Evolutionary conservation across 495 filamentous ascomycete genomes (phyloP).

Genomic region (Aspergillus avenaceus): DNA sequence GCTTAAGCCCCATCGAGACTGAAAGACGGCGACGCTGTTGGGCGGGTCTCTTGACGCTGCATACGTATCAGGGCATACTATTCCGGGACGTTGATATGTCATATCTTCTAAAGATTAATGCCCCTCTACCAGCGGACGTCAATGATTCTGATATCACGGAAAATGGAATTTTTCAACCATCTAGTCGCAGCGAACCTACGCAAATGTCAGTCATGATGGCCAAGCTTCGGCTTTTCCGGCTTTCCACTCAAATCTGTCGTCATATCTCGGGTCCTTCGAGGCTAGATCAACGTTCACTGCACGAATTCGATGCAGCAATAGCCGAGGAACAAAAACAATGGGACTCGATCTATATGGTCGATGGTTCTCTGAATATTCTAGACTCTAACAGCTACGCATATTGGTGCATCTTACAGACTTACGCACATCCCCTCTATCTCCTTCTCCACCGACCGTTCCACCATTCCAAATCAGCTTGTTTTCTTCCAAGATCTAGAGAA

Average conservation of each 20-base stretch:
- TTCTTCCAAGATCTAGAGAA: slow-evolving; percentile 7
- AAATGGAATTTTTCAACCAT: slow-evolving; percentile 3
- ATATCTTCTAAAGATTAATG: slow-evolving; percentile 10
- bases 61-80: slow-evolving; percentile 18
- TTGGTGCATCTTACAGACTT: slow-evolving; percentile 19
- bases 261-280: slow-evolving; percentile 8
- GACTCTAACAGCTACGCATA: slow-evolving; percentile 12
- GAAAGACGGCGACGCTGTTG: slow-evolving; percentile 20
- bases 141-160: slow-evolving; percentile 17
- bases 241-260: slow-evolving; percentile 14
- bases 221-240: slow-evolving; percentile 16
- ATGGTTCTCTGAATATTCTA: slow-evolving; percentile 13
- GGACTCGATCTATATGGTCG: slow-evolving; percentile 13
- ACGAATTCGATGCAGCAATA: slow-evolving; percentile 7
- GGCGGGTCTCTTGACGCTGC: slow-evolving; percentile 15
- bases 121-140: slow-evolving; percentile 11
- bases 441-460: slow-evolving; percentile 17
- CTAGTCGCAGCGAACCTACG: slow-evolving; percentile 6
- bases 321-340: slow-evolving; percentile 14
- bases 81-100: slow-evolving; percentile 20
- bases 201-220: slow-evolving; percentile 21
- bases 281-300: not conserved
- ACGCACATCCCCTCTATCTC: slow-evolving; percentile 22
- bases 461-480: slow-evolving; percentile 1
- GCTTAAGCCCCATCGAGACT: slow-evolving; percentile 5